Base-by-base conservation (phyloP, 192 early-diverging fungal genomes). In the Funneliformis mosseae region DNA sequence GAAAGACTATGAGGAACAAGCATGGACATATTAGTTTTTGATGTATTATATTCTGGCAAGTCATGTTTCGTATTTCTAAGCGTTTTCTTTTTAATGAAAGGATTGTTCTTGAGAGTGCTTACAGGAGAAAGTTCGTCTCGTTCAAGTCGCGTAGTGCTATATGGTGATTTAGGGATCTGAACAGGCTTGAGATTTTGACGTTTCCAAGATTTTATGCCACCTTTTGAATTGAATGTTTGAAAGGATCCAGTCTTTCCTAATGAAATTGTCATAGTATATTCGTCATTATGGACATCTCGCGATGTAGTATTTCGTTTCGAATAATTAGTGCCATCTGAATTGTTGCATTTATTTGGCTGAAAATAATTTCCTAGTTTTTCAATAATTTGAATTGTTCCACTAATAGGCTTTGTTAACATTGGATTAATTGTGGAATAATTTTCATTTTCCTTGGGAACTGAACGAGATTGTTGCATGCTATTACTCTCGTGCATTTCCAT, bases 1-100 rank as follows among this genome's bases (percentile, higher is more conserved):
- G 42, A n/a, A 18, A 78, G 21, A 48, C 48, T 78, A 78, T 78
- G 63, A 14, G 77, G 77, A 14, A 78, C 77, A 0, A 78, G 16
- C 4, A 78, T 9, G 8, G 77, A 78, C 42, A 78, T 55, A 67
- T 78, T 78, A 0, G 62, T 28, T 67, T 78, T 78, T 25, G 61
- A 25, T 25, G 41, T 33, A 7, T 25, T 45, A 25, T 78, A 78
- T 67, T 78, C 77, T 0, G 77, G 77, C 11, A 78, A n/a, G 67
- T 78, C 41, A 39, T 67, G 77, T 45, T 64, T 48, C 4, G 64
- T 23, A 39, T 28, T 25, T 43, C 50, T 78, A 64, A 67, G 16
- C 14, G 39, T 12, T 33, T 39, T 33, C 6, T 63, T 39, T 45
- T 76, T 38, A 23, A n/a, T 67, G n/a, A 70, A n/a, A 41, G 21